Percentiles rank a stretch among this genome's conserved stretches.
Conservation (phyloP, 2,329 filamentous ascomycete species). For the Bipolaris oryzae region DNA sequence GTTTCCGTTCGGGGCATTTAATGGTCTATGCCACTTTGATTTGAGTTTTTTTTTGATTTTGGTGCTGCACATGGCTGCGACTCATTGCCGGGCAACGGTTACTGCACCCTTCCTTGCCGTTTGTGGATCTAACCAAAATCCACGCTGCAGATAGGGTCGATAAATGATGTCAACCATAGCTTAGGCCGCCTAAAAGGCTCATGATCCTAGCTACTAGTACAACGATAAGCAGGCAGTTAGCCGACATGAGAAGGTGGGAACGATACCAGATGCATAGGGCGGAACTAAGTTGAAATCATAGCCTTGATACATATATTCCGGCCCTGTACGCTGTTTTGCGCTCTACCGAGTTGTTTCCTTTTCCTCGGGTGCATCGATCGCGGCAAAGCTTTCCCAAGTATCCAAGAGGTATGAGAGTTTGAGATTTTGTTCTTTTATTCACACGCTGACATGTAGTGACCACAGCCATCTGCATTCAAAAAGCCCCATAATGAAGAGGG, state of each 20-base stretch:
- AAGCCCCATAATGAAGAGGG: conserved; percentile 15
- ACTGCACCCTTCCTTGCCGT: neutral
- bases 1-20: no score
- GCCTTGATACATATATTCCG: neutral
- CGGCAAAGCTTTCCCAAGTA: neutral
- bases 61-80: neutral
- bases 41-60: neutral
- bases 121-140: neutral
- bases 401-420: neutral
- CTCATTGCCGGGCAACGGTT: neutral
- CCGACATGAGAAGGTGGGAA: neutral
- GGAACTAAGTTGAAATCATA: neutral
- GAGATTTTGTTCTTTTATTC: neutral
- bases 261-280: neutral
- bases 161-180: neutral
- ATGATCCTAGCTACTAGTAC: neutral
- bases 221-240: neutral
- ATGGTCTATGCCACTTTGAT: neutral
- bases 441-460: neutral
- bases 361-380: neutral
- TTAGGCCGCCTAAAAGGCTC: neutral
- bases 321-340: neutral
- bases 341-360: neutral
- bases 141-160: neutral
- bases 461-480: neutral